phyloP scores from a whole-genome alignment of 129 eudicot genomes.

The Saposhnikovia divaricata region DNA sequence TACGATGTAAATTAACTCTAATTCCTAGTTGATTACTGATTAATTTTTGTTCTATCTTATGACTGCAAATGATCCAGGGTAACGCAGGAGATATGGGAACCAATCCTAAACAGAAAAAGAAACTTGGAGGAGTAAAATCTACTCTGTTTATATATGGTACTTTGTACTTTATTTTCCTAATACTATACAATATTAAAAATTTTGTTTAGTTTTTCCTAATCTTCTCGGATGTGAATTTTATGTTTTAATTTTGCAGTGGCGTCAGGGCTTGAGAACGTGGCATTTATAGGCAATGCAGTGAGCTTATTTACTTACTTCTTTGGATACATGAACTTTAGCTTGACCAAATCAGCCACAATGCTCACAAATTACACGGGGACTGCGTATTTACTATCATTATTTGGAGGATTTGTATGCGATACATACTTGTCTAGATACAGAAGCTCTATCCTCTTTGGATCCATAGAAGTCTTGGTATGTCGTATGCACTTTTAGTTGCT shows the following conservation, averaged over 20 bases:
- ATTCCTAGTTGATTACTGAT: neutral
- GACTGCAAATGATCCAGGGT: neutral
- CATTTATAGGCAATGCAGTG: constrained; percentile 47
- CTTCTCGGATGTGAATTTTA: too few relatives aligned
- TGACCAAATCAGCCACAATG: constrained; percentile 69
- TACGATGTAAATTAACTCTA: neutral
- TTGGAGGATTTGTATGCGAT: constrained; percentile 75
- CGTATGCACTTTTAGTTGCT: neutral
- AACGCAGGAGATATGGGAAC: neutral
- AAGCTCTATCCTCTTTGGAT: constrained; percentile 47
- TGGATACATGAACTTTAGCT: constrained; percentile 73
- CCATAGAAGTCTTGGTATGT: constrained; percentile 52
- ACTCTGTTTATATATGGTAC: constrained; percentile 57
- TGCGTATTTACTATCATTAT: constrained; percentile 50
- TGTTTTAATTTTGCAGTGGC: constrained; percentile 33
- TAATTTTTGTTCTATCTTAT: neutral
- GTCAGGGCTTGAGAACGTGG: constrained; percentile 61
- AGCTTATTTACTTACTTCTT: constrained; percentile 66
- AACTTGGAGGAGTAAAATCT: constrained; percentile 55
- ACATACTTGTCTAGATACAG: constrained; percentile 72
- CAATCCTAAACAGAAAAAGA: constrained; percentile 21
- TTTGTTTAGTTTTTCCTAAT: neutral
- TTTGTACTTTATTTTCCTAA: neutral
- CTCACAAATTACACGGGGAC: constrained; percentile 73
- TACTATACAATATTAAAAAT: neutral